phyloP scores from a whole-genome alignment of 306 rosid genomes.

The Vigna radiata region DNA sequence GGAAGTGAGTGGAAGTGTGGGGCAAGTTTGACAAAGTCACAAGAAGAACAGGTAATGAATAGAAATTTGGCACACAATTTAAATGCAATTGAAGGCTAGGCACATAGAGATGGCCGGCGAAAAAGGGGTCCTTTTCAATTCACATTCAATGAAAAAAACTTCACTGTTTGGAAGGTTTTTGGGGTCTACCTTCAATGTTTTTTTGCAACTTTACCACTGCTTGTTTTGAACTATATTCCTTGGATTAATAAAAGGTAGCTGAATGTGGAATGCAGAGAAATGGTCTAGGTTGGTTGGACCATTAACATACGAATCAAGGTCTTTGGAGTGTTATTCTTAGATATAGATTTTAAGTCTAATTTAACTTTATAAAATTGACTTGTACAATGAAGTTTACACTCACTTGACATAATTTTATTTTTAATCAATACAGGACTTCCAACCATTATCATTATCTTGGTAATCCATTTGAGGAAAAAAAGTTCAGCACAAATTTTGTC shows the following conservation, averaged over 20 bases:
- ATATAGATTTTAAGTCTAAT: too few relatives aligned
- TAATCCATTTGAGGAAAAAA: too few relatives aligned
- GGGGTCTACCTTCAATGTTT: constrained; percentile 32
- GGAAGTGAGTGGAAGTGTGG: too few relatives aligned
- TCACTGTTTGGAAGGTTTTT: neutral
- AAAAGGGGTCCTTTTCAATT: constrained; percentile 15
- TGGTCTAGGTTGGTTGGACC: constrained; percentile 1
- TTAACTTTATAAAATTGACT: too few relatives aligned
- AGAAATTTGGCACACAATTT: constrained; percentile 41
- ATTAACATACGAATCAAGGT: constrained; percentile 2
- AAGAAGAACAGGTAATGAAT: neutral
- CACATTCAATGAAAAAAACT: neutral
- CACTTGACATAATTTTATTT: too few relatives aligned
- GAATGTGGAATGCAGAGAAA: neutral
- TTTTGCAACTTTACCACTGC: neutral
- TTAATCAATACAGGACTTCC: too few relatives aligned
- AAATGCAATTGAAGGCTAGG: constrained; percentile 14
- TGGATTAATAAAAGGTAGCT: constrained; percentile 37
- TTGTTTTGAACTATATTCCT: constrained; percentile 1
- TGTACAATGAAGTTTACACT: too few relatives aligned
- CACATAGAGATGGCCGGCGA: constrained; percentile 10
- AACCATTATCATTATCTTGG: too few relatives aligned
- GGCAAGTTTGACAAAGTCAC: constrained; percentile 33
- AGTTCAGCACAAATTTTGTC: too few relatives aligned
- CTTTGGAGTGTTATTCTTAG: neutral